These are phyloP conservation scores for Alternaria sp. DNA, from an alignment of 2,329 filamentous ascomycete genomes.

Conservation along the genomic window DNA sequence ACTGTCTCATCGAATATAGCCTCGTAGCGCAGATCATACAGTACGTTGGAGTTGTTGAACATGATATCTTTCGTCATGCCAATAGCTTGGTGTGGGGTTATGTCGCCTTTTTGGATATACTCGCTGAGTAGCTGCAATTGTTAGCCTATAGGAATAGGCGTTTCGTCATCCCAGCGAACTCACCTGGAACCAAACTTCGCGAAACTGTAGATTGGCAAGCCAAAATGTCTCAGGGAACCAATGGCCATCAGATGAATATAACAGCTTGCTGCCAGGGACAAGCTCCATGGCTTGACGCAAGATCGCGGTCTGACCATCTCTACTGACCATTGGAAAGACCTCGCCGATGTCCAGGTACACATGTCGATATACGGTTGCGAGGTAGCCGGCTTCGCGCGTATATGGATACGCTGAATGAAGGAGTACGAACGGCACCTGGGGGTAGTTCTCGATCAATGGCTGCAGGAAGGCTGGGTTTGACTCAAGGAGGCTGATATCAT, in stretches of 20 bases:
- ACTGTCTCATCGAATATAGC: conserved; percentile 46
- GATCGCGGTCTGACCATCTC: conserved; percentile 74
- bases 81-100: conserved; percentile 67
- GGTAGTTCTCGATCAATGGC: conserved; percentile 71
- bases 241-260: conserved; percentile 83
- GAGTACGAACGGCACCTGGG: conserved; percentile 74
- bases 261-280: conserved; percentile 74
- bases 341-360: conserved; percentile 84
- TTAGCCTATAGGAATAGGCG: background rate
- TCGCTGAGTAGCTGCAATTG: conserved; percentile 65
- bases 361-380: conserved; percentile 78
- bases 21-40: conserved; percentile 67
- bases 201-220: conserved; percentile 73
- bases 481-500: conserved; percentile 72
- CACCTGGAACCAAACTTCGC: conserved; percentile 72
- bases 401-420: conserved; percentile 84
- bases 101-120: conserved; percentile 68
- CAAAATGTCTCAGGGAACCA: conserved; percentile 80
- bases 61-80: conserved; percentile 70
- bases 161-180: conserved; percentile 16
- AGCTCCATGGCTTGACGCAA: conserved; percentile 77
- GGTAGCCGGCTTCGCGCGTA: conserved; percentile 77
- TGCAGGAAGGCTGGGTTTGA: conserved; percentile 80
- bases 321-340: conserved; percentile 79
- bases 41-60: conserved; percentile 77